Evolutionary conservation across 164 flowering plant genomes (phyloP).

Genomic region (Macadamia tetraphylla): DNA sequence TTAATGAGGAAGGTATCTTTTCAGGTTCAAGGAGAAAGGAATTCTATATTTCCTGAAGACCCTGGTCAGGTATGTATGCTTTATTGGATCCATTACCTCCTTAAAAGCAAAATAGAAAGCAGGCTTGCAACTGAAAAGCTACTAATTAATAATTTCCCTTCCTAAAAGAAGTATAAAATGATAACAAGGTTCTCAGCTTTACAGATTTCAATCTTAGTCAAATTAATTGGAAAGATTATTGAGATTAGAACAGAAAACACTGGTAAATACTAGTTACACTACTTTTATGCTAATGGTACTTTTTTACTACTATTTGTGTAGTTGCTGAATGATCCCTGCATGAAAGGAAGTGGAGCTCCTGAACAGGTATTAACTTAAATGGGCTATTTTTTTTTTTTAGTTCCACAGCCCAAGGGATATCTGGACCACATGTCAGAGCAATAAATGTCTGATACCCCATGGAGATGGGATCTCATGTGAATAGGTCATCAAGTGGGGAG

Average conservation of each 20-base stretch:
- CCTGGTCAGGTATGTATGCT: conserved; percentile 90
- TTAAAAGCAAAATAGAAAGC: conserved; percentile 14
- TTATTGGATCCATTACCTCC: conserved; percentile 54
- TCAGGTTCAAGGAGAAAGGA: conserved; percentile 70
- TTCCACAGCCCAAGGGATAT: too few relatives aligned
- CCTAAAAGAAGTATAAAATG: conserved; percentile 9
- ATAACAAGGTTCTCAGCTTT: conserved; percentile 31
- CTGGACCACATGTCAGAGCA: too few relatives aligned
- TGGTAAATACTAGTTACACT: neutral
- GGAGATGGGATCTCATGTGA: too few relatives aligned
- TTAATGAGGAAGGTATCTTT: conserved; percentile 11
- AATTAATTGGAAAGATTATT: conserved; percentile 8
- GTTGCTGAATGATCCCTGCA: conserved; percentile 61
- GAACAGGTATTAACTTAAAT: conserved; percentile 32
- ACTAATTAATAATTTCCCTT: neutral
- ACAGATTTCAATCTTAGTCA: conserved; percentile 9
- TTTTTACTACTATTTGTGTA: conserved; percentile 15
- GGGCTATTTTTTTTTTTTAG: too few relatives aligned
- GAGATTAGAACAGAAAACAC: conserved; percentile 8
- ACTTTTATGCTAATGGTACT: conserved; percentile 10
- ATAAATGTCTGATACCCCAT: too few relatives aligned
- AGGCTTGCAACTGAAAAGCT: conserved; percentile 21
- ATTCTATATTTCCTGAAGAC: conserved; percentile 76
- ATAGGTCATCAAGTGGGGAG: too few relatives aligned
- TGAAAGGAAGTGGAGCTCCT: conserved; percentile 50